Conservation (phyloP, 2,329 filamentous ascomycete species). For the Sarocladiaceae sp. region DNA sequence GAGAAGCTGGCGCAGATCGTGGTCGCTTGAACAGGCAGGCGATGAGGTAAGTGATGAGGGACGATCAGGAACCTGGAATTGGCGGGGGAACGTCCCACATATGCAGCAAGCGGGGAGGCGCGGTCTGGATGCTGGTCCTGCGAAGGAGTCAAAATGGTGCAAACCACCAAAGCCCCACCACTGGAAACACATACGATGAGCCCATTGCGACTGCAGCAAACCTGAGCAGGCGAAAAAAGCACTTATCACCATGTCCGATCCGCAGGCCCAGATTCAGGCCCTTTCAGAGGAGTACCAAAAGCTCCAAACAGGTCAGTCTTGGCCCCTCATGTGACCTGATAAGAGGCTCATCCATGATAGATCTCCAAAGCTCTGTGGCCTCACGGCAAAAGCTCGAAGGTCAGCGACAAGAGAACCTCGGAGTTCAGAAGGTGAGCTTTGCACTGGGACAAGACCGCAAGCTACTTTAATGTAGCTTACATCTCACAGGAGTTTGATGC, state of each 20-base stretch:
- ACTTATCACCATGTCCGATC: slow-evolving; percentile 56
- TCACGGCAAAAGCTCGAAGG: slow-evolving; percentile 89
- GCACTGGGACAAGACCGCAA: too few species aligned
- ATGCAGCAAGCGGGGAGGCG: slow-evolving; percentile 29
- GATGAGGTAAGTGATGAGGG: slow-evolving; percentile 9
- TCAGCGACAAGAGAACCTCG: slow-evolving; percentile 87
- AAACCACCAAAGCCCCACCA: neutral
- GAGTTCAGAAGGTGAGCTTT: slow-evolving; percentile 68
- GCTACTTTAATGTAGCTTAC: slow-evolving; percentile 13
- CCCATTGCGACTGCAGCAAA: neutral
- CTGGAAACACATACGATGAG: slow-evolving; percentile 2
- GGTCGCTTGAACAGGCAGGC: neutral
- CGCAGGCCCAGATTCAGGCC: slow-evolving; percentile 73
- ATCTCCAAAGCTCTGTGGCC: slow-evolving; percentile 71
- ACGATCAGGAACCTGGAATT: slow-evolving; percentile 20
- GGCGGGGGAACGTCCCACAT: slow-evolving; percentile 31
- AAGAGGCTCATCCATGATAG: slow-evolving; percentile 38
- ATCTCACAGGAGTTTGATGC: slow-evolving; percentile 68
- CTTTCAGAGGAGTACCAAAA: slow-evolving; percentile 86
- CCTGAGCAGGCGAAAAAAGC: neutral
- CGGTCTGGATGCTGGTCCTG: slow-evolving; percentile 6
- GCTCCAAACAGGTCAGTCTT: slow-evolving; percentile 68
- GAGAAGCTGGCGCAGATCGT: neutral
- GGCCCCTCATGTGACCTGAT: neutral
- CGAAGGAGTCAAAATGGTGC: neutral